These are phyloP conservation scores for Annulohypoxylon stygium DNA, from an alignment of 495 filamentous ascomycete genomes.

Conservation along the genomic window DNA sequence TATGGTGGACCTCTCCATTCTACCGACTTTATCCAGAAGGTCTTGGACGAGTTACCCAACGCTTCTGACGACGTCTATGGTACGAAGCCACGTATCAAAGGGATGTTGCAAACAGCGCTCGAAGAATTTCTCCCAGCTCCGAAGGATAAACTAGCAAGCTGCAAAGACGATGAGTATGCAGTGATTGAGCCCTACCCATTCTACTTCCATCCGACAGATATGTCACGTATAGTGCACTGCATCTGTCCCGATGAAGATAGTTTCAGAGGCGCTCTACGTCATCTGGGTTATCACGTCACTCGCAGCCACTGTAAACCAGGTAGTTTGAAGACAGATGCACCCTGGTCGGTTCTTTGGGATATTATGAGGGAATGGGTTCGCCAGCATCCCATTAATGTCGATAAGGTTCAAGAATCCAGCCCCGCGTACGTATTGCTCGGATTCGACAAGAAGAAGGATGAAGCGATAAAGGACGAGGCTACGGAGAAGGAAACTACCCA, in stretches of 20 bases:
- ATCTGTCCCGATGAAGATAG: slow-evolving; percentile 76
- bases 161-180: slow-evolving; percentile 65
- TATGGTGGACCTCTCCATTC: slow-evolving; percentile 93
- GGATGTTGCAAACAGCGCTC: slow-evolving; percentile 89
- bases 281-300: slow-evolving; percentile 82
- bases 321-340: slow-evolving; percentile 90
- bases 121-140: slow-evolving; percentile 72
- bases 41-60: slow-evolving; percentile 75
- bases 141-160: slow-evolving; percentile 49
- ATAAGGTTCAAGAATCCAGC: slow-evolving; percentile 73
- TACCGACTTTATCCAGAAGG: slow-evolving; percentile 77
- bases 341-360: slow-evolving; percentile 91
- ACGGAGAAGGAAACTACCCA: slow-evolving; percentile 31
- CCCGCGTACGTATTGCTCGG: slow-evolving; percentile 73
- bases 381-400: slow-evolving; percentile 79
- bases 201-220: slow-evolving; percentile 79
- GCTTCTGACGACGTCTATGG: slow-evolving; percentile 75
- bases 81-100: slow-evolving; percentile 83
- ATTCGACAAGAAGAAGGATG: slow-evolving; percentile 49
- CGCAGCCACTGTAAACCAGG: slow-evolving; percentile 89
- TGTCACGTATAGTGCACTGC: slow-evolving; percentile 82
- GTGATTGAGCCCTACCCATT: slow-evolving; percentile 80
- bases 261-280: slow-evolving; percentile 81
- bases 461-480: slow-evolving; percentile 21
- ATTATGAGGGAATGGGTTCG: slow-evolving; percentile 92